Conservation (phyloP, 768 basidiomycete species). For the Hypholoma sublateritium region DNA sequence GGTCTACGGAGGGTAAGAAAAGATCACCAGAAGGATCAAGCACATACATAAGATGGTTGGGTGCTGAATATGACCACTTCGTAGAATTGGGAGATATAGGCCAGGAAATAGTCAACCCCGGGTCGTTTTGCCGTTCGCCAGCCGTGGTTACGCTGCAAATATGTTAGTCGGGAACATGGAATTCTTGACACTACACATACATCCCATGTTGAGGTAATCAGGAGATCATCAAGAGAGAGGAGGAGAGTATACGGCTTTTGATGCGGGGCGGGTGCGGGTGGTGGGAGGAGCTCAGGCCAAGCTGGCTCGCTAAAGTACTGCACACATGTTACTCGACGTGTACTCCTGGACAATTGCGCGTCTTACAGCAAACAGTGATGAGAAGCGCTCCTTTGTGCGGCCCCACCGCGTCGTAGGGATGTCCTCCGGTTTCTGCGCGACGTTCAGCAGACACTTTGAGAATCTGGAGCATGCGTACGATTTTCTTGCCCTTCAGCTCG, state of each 20-base stretch:
- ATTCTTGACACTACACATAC: conserved; percentile 44
- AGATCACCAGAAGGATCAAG: background rate
- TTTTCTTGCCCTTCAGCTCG: conserved; percentile 63
- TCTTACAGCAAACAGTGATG: conserved; percentile 69
- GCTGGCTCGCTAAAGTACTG: conserved; percentile 93
- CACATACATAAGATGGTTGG: conserved; percentile 82
- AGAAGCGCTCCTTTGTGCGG: conserved; percentile 61
- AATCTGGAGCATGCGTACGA: conserved; percentile 41
- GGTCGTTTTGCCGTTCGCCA: conserved; percentile 99
- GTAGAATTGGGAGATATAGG: conserved; percentile 96
- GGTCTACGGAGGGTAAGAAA: conserved; percentile 49
- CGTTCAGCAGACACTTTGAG: background rate
- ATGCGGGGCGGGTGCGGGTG: conserved; percentile 77
- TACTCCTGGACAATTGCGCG: background rate
- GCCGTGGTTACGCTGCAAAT: conserved; percentile 76
- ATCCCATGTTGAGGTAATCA: conserved; percentile 94
- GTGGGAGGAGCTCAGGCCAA: conserved; percentile 90
- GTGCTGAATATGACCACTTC: conserved; percentile 96
- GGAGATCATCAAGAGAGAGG: conserved; percentile 87
- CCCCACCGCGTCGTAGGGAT: conserved; percentile 64
- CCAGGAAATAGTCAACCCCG: conserved; percentile 97
- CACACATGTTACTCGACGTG: background rate
- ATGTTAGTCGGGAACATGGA: background rate
- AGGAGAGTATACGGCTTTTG: conserved; percentile 92
- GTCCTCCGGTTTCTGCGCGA: conserved; percentile 51